Evolutionary conservation across 805 yeast species (phyloP), one percentile per base, ranked within the genome.

Genomic region (Hanseniaspora clermontiae): DNA sequence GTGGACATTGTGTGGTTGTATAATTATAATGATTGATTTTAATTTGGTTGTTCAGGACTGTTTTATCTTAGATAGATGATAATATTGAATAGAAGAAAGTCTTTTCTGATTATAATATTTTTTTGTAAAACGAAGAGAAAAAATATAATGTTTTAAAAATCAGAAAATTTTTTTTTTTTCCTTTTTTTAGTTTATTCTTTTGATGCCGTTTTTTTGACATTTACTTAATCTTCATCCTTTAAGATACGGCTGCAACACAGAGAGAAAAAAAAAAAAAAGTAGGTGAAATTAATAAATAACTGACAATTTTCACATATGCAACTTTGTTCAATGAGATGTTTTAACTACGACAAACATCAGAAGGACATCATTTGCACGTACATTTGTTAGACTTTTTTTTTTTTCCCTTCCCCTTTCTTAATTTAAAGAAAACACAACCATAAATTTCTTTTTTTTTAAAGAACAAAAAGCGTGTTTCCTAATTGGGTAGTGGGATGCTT

Each of bases 1-100:
- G 72, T 69, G 50, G 72, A 69, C 72, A 69, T 69, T 14, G 15
- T 49, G 11, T 12, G 7, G 14, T 34, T 11, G 32, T 1, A 19
- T 49, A 4, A 31, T 1, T 36, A 15, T 27, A 38, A 32, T 32
- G 3, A 32, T 32, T 32, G 27, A 20, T 37, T 4, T 5, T 24
- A 8, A 14, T 49, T 29, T 37, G 37, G 24, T 49, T 38, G 8
- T 49, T 24, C 36, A 1, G 12, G 4, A 17, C 14, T 38, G 12
- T 11, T 8, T 46, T 31, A 5, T 7, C 3, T 45, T 19, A 7
- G 12, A 24, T 42, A 24, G 27, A 24, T n/a, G n/a, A 24, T 24
- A 24, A 24, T 24, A 24, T 24, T 24, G 27, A 24, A 24, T 24
- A 24, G 5, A 24, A 24, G 5, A 5, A 24, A 4, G 27, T 5